Evolutionary conservation across 768 basidiomycete genomes (phyloP).

Genomic region (Neoboletus brunneissimus): DNA sequence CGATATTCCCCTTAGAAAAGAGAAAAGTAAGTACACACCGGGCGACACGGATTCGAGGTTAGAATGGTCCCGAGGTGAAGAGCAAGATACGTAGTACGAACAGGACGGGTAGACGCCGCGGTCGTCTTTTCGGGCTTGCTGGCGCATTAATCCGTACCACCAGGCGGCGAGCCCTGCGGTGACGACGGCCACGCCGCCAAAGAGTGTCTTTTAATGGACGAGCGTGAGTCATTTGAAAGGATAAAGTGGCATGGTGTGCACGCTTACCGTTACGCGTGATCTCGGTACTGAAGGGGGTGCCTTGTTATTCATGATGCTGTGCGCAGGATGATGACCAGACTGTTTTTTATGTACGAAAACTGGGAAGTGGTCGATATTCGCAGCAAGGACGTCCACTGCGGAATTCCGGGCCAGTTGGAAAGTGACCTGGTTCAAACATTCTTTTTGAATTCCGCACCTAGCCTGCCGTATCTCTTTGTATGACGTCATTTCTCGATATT

Average conservation of each 20-base stretch:
- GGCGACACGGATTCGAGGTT: neutral
- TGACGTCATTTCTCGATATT: no score
- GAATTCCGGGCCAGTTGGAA: no score
- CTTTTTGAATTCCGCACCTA: no score
- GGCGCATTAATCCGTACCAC: slow-evolving; percentile 21
- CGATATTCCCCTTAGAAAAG: slow-evolving; percentile 26
- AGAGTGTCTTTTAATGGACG: slow-evolving; percentile 17
- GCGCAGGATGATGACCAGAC: neutral
- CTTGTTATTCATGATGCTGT: slow-evolving; percentile 6
- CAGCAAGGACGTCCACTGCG: no score
- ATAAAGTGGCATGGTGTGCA: no score
- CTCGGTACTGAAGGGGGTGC: slow-evolving; percentile 9
- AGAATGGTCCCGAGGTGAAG: neutral
- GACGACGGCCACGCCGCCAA: slow-evolving; percentile 25
- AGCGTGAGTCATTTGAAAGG: neutral
- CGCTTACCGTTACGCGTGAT: slow-evolving; percentile 9
- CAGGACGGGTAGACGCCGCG: slow-evolving; percentile 17
- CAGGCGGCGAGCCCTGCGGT: slow-evolving; percentile 16
- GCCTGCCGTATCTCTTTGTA: no score
- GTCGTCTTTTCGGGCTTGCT: slow-evolving; percentile 22
- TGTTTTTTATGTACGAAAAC: neutral
- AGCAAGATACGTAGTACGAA: slow-evolving; percentile 10
- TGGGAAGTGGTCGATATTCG: no score
- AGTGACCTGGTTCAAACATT: no score
- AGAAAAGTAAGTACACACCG: neutral